Conservation (phyloP, 805 yeast species). For the Ogataea salicorniae region DNA sequence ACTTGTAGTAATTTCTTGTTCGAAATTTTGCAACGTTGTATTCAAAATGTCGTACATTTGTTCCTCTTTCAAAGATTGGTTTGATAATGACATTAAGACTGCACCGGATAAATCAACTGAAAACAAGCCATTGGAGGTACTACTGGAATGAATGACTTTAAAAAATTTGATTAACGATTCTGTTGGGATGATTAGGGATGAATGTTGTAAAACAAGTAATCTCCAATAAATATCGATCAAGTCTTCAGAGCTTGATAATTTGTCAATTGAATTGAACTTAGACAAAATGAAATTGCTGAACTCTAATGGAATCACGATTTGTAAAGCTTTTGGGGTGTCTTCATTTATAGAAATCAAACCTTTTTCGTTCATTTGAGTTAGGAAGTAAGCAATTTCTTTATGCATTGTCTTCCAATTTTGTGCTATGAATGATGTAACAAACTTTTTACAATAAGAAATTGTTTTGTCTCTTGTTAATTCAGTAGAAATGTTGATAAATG, state of each 20-base stretch:
- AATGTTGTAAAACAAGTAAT: conserved; percentile 36
- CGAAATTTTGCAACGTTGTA: conserved; percentile 21
- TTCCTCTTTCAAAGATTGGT: conserved; percentile 18
- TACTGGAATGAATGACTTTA: conserved; percentile 2
- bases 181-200: conserved; percentile 27
- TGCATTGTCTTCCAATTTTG: conserved; percentile 34
- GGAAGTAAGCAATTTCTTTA: conserved; percentile 37
- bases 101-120: conserved; percentile 38
- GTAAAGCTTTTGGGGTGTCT: conserved; percentile 7
- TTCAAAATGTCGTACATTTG: conserved; percentile 14
- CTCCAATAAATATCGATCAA: conserved; percentile 48
- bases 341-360: conserved; percentile 12
- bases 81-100: conserved; percentile 32
- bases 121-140: conserved; percentile 21
- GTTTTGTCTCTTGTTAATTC: conserved; percentile 41
- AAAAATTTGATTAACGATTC: conserved; percentile 20
- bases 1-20: conserved; percentile 29
- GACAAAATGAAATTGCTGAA: conserved; percentile 27
- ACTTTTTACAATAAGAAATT: conserved; percentile 38
- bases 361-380: conserved; percentile 32
- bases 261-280: conserved; percentile 16
- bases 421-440: conserved; percentile 45
- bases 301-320: conserved; percentile 29
- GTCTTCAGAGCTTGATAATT: conserved; percentile 6
- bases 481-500: conserved; percentile 43